Base-by-base conservation (phyloP, 140 eudicot species). In the Erigeron philadelphicus region DNA sequence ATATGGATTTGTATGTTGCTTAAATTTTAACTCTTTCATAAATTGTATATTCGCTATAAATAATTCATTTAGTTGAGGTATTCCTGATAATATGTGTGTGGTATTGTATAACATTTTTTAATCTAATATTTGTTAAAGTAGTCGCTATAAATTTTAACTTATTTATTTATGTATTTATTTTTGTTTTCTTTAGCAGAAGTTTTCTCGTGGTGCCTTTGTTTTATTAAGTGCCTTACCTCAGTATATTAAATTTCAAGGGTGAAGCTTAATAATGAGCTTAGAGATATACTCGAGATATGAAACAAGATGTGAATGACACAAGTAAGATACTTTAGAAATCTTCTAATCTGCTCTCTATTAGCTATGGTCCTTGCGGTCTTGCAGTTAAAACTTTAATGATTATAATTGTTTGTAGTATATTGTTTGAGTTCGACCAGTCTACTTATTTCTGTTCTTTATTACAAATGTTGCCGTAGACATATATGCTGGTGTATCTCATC, bases 211-310 rank as follows among this genome's bases (percentile, higher is more conserved):
- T n/a, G 8, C 23, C 44, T 62, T 16, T 40, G 69, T 54, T 49
- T 72, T 17, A 78, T 72, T 17, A 78, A 60, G 44, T 61, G 71
- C n/a, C 75, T 78, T 42, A 61, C 72, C 40, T 78, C 75, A 61
- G 52, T 47, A 31, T 18, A 17, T 6, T 2, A 5, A 31, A 31
- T 31, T 31, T 44, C 43, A 41, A 50, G 38, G 13, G 66, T 25
- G 23, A 73, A 47, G 55, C 52, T 73, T 23, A 62, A 10, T 21
- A 50, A 18, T 9, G 18, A 41, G 71, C 8, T 61, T 69, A 47
- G 52, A 50, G 17, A 41, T 2, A 63, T 61, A 0, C 12, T 16
- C n/a, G 47, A 21, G 58, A 46, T 70, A 44, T 16, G 66, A 76
- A 45, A 13, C 23, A 62, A 70, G 58, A 68, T 76, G 76, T 76